Evolutionary conservation across 176 grass and related monocot species (phyloP).

Genomic region (Eremochloa ophiuroides): DNA sequence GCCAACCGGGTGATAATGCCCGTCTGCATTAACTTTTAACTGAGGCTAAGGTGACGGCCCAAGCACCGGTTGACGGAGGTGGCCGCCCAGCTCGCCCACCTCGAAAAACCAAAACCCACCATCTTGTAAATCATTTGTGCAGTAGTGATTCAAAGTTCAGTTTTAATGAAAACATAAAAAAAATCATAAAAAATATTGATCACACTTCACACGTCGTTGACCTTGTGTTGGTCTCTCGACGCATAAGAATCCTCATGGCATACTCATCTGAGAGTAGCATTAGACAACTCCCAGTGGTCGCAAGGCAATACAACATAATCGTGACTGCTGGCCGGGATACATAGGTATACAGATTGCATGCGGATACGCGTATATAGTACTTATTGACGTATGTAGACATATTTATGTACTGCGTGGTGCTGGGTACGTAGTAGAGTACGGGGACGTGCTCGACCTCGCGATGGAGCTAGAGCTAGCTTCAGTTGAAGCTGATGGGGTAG

Average conservation of each 20-base stretch:
- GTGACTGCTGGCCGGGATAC: neutral
- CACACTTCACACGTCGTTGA: neutral
- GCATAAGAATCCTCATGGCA: neutral
- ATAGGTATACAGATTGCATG: neutral
- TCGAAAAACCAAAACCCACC: no score
- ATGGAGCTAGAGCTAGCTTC: neutral
- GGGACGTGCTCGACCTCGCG: neutral
- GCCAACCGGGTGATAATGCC: no score
- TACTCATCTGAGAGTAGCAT: slow-evolving; percentile 6
- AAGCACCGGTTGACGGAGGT: no score
- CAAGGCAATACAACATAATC: neutral
- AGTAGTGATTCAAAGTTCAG: neutral
- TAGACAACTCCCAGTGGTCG: neutral
- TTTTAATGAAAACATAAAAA: neutral
- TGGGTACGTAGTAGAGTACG: no score
- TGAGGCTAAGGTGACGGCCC: no score
- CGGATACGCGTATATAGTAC: neutral
- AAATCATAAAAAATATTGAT: neutral
- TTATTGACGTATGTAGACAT: neutral
- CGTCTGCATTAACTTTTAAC: no score
- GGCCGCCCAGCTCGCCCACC: no score
- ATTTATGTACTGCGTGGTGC: no score
- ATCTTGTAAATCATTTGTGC: no score
- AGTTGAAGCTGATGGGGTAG: slow-evolving; percentile 52
- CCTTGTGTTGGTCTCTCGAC: neutral